Evolutionary conservation across 208 protist genomes (phyloP).

Genomic region (Acanthamoeba royreba): DNA sequence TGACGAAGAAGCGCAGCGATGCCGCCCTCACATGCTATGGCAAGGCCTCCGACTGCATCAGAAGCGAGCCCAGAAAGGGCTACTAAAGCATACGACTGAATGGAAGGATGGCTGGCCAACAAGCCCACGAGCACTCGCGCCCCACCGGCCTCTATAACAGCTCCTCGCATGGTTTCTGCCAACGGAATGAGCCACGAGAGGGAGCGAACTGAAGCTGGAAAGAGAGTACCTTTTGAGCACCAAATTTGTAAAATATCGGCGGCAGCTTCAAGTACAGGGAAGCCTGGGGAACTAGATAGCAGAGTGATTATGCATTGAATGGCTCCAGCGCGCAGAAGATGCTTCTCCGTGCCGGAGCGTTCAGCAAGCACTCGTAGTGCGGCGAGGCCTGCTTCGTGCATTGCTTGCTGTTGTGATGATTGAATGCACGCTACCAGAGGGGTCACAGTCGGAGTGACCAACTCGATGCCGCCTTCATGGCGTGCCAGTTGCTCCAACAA

Average conservation of each 20-base stretch:
- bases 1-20: neutral
- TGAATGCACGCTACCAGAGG: constrained; percentile 16
- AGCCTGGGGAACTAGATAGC: neutral
- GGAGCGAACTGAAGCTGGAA: neutral
- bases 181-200: neutral
- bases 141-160: neutral
- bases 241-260: neutral
- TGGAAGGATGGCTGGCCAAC: neutral
- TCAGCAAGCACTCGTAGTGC: neutral
- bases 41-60: neutral
- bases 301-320: neutral
- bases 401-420: neutral
- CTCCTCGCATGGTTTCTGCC: neutral
- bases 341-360: neutral
- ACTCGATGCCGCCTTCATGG: neutral
- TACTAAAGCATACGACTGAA: neutral
- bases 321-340: neutral
- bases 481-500: neutral
- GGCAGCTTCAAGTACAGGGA: neutral
- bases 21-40: neutral
- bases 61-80: neutral
- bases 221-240: neutral
- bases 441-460: neutral
- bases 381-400: neutral
- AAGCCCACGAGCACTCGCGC: neutral